These are phyloP conservation scores for Candida stauntonica DNA, from an alignment of 805 yeast species.

Conservation along the genomic window DNA sequence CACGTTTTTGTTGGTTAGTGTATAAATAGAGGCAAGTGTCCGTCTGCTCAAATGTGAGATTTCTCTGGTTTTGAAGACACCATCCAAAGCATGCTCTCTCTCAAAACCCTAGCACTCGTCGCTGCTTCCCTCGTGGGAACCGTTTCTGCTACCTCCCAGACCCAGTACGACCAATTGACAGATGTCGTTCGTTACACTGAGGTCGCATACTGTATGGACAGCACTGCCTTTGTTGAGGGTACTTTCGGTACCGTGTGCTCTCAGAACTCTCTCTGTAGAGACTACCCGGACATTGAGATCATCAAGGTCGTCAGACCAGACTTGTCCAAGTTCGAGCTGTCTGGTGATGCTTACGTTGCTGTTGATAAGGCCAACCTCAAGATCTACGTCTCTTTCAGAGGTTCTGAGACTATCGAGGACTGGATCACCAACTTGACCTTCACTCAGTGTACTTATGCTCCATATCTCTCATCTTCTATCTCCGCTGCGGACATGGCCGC, in stretches of 20 bases:
- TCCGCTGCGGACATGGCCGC: conserved; percentile 3
- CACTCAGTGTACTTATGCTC: conserved; percentile 3
- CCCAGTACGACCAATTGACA: conserved; percentile 13
- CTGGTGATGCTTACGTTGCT: conserved; percentile 53
- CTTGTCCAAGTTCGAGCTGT: conserved; percentile 33
- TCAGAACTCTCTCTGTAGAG: conserved; percentile 14
- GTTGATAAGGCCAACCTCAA: conserved; percentile 41
- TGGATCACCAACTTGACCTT: conserved; percentile 53
- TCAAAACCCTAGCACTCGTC: background rate
- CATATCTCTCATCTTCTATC: conserved; percentile 1
- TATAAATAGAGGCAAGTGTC: too few species aligned
- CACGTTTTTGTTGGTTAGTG: too few species aligned
- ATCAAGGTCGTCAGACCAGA: conserved; percentile 15
- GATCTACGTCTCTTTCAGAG: conserved; percentile 54
- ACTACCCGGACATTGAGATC: conserved; percentile 5
- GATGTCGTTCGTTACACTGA: background rate
- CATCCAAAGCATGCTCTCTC: background rate
- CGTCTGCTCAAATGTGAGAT: too few species aligned
- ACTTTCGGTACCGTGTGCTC: conserved; percentile 15
- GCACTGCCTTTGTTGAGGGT: conserved; percentile 7
- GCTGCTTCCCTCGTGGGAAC: background rate
- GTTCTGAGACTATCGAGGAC: conserved; percentile 56
- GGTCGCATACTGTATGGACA: conserved; percentile 20
- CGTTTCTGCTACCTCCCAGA: conserved; percentile 4
- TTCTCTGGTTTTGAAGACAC: too few species aligned